Base-by-base conservation (phyloP, 2,329 filamentous ascomycete genomes). In the Fusarium verticillioides region DNA sequence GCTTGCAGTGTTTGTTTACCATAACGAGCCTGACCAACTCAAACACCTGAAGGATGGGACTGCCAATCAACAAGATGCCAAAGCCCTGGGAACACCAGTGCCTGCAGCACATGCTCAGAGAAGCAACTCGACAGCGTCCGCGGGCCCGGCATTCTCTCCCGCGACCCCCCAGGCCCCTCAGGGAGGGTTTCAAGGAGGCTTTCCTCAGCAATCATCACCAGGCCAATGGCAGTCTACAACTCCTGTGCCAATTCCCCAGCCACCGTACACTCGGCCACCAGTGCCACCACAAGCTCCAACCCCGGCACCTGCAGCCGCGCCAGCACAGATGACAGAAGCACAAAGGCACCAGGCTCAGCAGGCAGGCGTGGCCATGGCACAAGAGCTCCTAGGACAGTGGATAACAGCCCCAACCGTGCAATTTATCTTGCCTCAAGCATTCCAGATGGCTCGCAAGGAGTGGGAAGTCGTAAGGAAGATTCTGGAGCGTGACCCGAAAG, bases 1-100 rank as follows among this genome's bases (percentile, higher is more conserved):
- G 40, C 85, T 98, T 13, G 90, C 95, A 28, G 93, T 96, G 2
- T 93, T 98, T 71, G 94, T 98, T 7, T 94, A 97, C 72, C 90
- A 93, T 40, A 91, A 92, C 54, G 88, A 90, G 50, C 82, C 82
- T 0, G 80, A 82, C 59, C 82, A 78, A 66, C 78, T 74, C 58
- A 81, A 76, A 75, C 80, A 75, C 57, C 54, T 72, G 30, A 76
- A 79, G 57, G 73, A 80, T n/a, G 50, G 49, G 13, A 30, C 54
- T 16, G 21, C 42, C 3, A 60, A 36, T 32, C 73, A 72, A 49
- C 69, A 57, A 53, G 72, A 70, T 28, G 60, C 47, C 23, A 75
- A 50, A 11, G 60, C 49, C 15, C 59, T 60, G 30, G 73, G 79
- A 16, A 81, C 84, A 43, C 84, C 83, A 0, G 79, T 82, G 2